Conservation (phyloP, 371 early-diverging fungal species). For the Mortierella polycephala region DNA sequence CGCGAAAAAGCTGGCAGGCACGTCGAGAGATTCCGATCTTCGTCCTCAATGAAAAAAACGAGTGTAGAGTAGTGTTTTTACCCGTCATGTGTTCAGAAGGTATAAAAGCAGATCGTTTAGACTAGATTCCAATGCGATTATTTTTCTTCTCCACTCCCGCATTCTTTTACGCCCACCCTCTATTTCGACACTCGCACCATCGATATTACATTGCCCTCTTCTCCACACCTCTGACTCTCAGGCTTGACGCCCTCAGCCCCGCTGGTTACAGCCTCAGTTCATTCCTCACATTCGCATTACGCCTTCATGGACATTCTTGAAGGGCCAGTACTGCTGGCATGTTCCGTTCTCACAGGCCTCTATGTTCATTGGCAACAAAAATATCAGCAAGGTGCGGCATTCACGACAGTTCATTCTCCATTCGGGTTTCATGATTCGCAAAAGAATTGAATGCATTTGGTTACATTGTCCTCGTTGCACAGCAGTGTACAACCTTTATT, state of each 20-base stretch:
- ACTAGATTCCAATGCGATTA: no score
- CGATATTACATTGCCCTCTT: not conserved
- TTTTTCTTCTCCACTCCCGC: not conserved
- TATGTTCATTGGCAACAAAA: constrained; percentile 35
- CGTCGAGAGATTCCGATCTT: no score
- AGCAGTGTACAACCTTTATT: not conserved
- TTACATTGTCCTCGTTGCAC: not conserved
- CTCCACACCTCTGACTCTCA: not conserved
- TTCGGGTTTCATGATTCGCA: no score
- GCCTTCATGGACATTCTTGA: constrained; percentile 47
- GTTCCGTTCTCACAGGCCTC: constrained; percentile 29
- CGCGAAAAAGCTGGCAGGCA: no score
- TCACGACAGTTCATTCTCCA: not conserved
- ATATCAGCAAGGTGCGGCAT: constrained; percentile 41
- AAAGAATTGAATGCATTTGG: not conserved
- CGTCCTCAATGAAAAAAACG: no score
- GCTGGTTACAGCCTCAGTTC: not conserved
- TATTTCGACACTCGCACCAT: no score
- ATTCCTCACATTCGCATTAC: not conserved
- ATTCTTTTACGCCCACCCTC: not conserved
- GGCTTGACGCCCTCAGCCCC: not conserved
- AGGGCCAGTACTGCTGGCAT: constrained; percentile 40
- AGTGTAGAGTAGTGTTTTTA: no score
- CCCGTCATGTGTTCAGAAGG: no score
- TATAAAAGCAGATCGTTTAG: no score